phyloP scores from a whole-genome alignment of 2,329 filamentous ascomycete genomes.

The Xylariaceae sp. region DNA sequence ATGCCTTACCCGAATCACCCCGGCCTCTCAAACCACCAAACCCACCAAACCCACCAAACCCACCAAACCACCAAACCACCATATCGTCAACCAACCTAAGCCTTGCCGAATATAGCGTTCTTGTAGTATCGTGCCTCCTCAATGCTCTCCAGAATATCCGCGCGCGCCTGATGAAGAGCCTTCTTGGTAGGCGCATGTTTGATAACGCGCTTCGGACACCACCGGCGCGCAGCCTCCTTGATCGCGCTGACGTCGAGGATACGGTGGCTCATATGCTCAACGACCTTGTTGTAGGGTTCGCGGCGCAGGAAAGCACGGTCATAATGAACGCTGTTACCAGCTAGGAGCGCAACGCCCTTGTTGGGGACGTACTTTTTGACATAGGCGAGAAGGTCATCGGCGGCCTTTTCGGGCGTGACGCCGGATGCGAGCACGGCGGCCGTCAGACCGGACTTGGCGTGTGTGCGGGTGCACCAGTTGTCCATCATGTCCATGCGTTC shows the following conservation, averaged over 20 bases:
- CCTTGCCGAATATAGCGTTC: slow-evolving; percentile 55
- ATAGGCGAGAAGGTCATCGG: slow-evolving; percentile 68
- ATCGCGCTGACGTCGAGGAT: slow-evolving; percentile 88
- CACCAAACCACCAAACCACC: neutral
- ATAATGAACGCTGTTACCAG: slow-evolving; percentile 89
- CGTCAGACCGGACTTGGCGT: slow-evolving; percentile 76
- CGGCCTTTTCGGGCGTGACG: slow-evolving; percentile 66
- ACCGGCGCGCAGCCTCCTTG: slow-evolving; percentile 83
- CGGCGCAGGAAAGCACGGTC: slow-evolving; percentile 76
- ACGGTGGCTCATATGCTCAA: slow-evolving; percentile 78
- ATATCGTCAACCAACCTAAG: neutral
- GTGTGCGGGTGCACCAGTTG: slow-evolving; percentile 80
- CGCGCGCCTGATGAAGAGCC: slow-evolving; percentile 71
- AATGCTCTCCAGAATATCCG: slow-evolving; percentile 94
- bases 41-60: neutral
- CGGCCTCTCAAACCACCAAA: slow-evolving; percentile 12
- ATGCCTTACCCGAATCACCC: neutral
- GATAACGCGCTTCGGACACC: slow-evolving; percentile 61
- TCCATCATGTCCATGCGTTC: slow-evolving; percentile 72
- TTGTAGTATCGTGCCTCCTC: slow-evolving; percentile 82
- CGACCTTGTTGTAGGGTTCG: slow-evolving; percentile 65
- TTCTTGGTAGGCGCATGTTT: slow-evolving; percentile 64
- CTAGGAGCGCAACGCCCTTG: slow-evolving; percentile 61
- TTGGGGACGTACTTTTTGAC: slow-evolving; percentile 67
- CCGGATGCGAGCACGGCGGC: slow-evolving; percentile 67